Percentiles rank a stretch among this genome's conserved stretches.
Conservation (phyloP, 371 early-diverging fungal genomes). For the Cokeromyces recurvatus region DNA sequence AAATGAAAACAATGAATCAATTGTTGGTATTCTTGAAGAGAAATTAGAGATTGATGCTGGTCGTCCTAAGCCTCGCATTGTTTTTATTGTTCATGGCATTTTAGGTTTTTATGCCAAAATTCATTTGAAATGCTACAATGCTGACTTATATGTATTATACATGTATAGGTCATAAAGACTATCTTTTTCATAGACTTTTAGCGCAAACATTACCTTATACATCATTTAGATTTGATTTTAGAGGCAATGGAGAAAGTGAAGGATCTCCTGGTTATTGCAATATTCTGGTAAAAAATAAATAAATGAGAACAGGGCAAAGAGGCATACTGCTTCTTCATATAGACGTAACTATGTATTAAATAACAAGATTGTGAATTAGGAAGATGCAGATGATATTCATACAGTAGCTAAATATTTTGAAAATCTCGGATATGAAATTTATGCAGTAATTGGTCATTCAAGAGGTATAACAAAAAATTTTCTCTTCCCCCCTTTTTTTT, state of each 20-base stretch:
- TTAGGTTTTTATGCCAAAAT: constrained; percentile 18
- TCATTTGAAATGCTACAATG: background rate
- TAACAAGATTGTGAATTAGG: no score
- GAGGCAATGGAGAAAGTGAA: constrained; percentile 57
- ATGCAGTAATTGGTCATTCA: constrained; percentile 54
- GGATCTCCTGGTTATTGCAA: constrained; percentile 50
- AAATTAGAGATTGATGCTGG: constrained; percentile 14
- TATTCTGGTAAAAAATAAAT: constrained; percentile 35
- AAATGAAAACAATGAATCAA: constrained; percentile 31
- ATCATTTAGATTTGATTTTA: constrained; percentile 56
- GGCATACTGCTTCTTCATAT: no score
- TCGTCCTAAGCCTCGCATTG: constrained; percentile 21
- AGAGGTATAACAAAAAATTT: constrained; percentile 26
- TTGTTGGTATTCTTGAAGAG: constrained; percentile 39
- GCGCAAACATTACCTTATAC: constrained; percentile 48
- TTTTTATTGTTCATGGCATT: constrained; percentile 37
- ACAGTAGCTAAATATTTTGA: constrained; percentile 52
- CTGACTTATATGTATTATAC: background rate
- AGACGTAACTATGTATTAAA: no score
- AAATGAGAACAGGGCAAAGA: no score
- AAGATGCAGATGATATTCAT: constrained; percentile 52
- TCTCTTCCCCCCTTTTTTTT: background rate
- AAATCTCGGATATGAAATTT: constrained; percentile 49
- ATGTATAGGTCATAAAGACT: constrained; percentile 54
- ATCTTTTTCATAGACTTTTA: constrained; percentile 53